Conservation (phyloP, 768 basidiomycete genomes). For the Lyophyllum shimeji region DNA sequence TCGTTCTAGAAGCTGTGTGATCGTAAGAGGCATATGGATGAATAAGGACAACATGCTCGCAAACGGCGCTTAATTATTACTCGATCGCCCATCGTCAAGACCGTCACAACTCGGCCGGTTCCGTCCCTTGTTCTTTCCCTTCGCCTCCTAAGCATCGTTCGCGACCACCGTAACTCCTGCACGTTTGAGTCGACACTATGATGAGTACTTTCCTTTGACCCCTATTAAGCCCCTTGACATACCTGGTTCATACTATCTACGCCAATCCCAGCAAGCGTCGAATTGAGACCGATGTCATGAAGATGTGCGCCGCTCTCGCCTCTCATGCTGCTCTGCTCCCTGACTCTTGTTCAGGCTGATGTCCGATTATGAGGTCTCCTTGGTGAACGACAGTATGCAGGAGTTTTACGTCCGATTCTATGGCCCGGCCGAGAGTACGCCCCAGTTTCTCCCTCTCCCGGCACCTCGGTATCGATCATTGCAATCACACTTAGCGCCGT, state of each 20-base stretch:
- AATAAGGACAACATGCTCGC: neutral
- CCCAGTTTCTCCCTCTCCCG: neutral
- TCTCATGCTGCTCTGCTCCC: slow-evolving; percentile 12
- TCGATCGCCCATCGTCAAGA: neutral
- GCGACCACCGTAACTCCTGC: neutral
- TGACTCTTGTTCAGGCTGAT: slow-evolving; percentile 63
- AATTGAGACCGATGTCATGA: slow-evolving; percentile 99
- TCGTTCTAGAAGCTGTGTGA: neutral
- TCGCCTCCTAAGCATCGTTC: slow-evolving; percentile 8
- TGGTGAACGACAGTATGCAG: slow-evolving; percentile 98
- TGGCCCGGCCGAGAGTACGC: slow-evolving; percentile 91
- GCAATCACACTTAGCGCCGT: slow-evolving; percentile 66
- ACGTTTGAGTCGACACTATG: slow-evolving; percentile 39
- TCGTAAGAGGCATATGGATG: slow-evolving; percentile 13
- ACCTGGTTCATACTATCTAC: slow-evolving; percentile 37
- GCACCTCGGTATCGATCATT: slow-evolving; percentile 1
- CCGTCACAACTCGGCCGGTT: slow-evolving; percentile 12
- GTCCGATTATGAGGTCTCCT: slow-evolving; percentile 97
- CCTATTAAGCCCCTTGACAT: slow-evolving; percentile 1
- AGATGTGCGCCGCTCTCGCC: slow-evolving; percentile 61
- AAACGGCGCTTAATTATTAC: neutral
- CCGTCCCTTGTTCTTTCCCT: slow-evolving; percentile 10
- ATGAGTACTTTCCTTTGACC: slow-evolving; percentile 44
- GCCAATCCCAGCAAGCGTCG: slow-evolving; percentile 86
- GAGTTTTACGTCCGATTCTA: slow-evolving; percentile 98